Evolutionary conservation across 805 yeast species (phyloP).

Genomic region (Yamadazyma kitorensis): DNA sequence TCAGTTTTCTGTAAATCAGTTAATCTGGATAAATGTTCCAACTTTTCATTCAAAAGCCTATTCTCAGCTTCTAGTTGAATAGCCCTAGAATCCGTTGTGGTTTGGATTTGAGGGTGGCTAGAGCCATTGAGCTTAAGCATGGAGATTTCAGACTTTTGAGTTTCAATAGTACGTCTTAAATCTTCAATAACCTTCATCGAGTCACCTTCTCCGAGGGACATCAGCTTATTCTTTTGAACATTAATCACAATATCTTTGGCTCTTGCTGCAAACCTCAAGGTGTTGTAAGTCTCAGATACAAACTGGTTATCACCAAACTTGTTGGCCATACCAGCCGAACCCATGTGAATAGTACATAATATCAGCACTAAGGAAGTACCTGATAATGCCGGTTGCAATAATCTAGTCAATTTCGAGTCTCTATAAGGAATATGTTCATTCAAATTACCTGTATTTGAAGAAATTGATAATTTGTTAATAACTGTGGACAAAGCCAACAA

Average conservation of each 20-base stretch:
- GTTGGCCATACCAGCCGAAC: conserved; percentile 23
- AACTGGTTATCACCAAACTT: conserved; percentile 34
- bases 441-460: conserved; percentile 24
- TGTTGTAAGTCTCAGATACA: conserved; percentile 78
- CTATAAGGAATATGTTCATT: conserved; percentile 83
- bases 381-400: conserved; percentile 87
- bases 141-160: conserved; percentile 53
- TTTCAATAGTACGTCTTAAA: conserved; percentile 58
- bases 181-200: conserved; percentile 45
- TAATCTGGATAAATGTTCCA: conserved; percentile 66
- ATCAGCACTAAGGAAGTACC: conserved; percentile 84
- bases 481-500: conserved; percentile 87
- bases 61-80: conserved; percentile 56
- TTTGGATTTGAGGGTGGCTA: neutral
- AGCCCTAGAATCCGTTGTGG: conserved; percentile 4
- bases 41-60: conserved; percentile 57
- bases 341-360: conserved; percentile 80
- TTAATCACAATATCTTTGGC: conserved; percentile 81
- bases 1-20: conserved; percentile 60
- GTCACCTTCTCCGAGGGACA: conserved; percentile 34
- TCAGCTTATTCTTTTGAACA: conserved; percentile 52
- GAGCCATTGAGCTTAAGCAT: conserved; percentile 21
- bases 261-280: conserved; percentile 87
- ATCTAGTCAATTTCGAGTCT: conserved; percentile 87
- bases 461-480: conserved; percentile 68